Conservation (phyloP, 805 yeast species). For the Peterozyma xylosa region DNA sequence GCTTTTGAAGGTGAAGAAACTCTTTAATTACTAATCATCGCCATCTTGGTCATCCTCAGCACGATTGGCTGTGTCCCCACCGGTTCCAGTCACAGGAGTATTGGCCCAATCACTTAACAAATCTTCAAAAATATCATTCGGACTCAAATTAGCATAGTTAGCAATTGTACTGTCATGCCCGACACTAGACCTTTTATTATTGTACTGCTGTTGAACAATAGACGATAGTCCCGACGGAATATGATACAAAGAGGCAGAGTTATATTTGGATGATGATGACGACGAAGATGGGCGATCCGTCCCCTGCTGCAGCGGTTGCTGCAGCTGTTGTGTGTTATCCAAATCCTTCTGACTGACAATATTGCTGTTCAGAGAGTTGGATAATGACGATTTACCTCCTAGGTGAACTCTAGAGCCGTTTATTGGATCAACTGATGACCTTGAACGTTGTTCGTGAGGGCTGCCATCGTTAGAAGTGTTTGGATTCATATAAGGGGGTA, state of each 20-base stretch:
- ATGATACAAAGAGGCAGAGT: background rate
- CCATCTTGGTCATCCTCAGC: background rate
- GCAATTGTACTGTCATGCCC: background rate
- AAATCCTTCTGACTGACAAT: background rate
- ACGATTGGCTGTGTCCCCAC: background rate
- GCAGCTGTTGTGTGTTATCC: background rate
- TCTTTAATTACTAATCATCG: too few relatives aligned
- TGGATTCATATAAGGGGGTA: slow-evolving; percentile 73
- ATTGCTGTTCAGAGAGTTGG: background rate
- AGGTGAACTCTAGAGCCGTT: slow-evolving; percentile 10
- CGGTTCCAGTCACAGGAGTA: background rate
- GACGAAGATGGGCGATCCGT: too few relatives aligned
- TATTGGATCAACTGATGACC: too few relatives aligned
- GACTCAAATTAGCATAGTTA: background rate
- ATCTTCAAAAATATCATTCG: slow-evolving; percentile 6
- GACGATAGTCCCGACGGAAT: slow-evolving; percentile 25
- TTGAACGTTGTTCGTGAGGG: slow-evolving; percentile 5
- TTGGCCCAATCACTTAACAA: slow-evolving; percentile 9
- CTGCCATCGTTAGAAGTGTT: slow-evolving; percentile 11
- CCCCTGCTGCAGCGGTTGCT: background rate
- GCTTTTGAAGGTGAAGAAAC: too few relatives aligned
- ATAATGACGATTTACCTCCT: background rate
- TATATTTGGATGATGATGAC: too few relatives aligned
- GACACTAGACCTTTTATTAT: background rate
- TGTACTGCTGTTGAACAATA: slow-evolving; percentile 15